phyloP scores from a whole-genome alignment of 2,329 filamentous ascomycete genomes.

The Lasiodiplodia hormozganensis region DNA sequence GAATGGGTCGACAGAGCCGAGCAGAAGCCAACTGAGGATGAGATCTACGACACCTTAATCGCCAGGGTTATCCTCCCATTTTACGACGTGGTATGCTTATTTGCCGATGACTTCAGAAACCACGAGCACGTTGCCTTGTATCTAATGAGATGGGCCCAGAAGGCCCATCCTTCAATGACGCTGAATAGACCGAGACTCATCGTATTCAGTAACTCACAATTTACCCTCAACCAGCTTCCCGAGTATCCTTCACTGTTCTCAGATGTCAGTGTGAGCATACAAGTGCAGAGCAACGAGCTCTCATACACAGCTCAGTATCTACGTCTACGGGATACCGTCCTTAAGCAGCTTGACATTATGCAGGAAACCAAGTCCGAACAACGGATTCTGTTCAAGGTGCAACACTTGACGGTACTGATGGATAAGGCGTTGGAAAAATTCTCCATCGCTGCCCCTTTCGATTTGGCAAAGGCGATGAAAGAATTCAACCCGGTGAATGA shows the following conservation, averaged over 20 bases:
- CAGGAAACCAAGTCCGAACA: slow-evolving; percentile 6
- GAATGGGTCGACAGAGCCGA: background rate
- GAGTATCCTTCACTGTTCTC: slow-evolving; percentile 30
- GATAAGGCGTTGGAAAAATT: slow-evolving; percentile 29
- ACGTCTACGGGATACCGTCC: slow-evolving; percentile 26
- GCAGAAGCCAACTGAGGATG: slow-evolving; percentile 42
- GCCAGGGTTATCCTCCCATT: slow-evolving; percentile 31
- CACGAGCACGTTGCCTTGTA: slow-evolving; percentile 21
- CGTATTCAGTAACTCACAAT: slow-evolving; percentile 27
- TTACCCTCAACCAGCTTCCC: slow-evolving; percentile 28
- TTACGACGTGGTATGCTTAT: slow-evolving; percentile 32
- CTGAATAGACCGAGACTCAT: slow-evolving; percentile 30
- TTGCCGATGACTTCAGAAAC: slow-evolving; percentile 32
- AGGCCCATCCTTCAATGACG: background rate
- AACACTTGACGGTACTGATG: background rate
- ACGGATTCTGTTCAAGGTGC: slow-evolving; percentile 31
- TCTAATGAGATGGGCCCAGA: slow-evolving; percentile 27
- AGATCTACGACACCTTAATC: slow-evolving; percentile 25
- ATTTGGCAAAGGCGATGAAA: slow-evolving; percentile 28
- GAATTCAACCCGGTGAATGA: slow-evolving; percentile 15
- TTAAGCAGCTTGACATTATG: slow-evolving; percentile 27
- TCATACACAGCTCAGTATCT: background rate
- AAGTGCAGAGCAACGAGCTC: background rate
- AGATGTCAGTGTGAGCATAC: slow-evolving; percentile 28
- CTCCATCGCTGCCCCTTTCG: slow-evolving; percentile 24